Base-by-base conservation (phyloP, 257 asterid species). In the Plantago ovata region DNA sequence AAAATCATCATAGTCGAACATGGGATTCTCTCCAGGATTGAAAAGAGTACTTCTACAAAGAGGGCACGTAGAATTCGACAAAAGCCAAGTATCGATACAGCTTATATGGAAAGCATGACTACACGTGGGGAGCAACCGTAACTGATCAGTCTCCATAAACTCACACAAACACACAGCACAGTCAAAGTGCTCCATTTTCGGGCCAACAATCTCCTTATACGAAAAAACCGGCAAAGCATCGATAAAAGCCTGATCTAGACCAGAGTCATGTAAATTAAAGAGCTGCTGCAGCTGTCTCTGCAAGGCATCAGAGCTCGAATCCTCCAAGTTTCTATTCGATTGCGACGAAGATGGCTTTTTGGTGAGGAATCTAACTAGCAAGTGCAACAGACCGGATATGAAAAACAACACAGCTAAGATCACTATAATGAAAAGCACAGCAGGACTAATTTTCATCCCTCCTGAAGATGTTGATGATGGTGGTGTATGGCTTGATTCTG, bases 21-120 rank as follows among this genome's bases (percentile, higher is more conserved):
- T 65, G 3, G 98, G 96, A 64, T 92, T 85, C 62, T 92, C 96
- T 4, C 89, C 95, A 0, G 96, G 95, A 53, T 80, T 84, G 72
- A 77, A 92, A 53, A 92, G 94, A 9, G 89, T 62, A 43, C 78
- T 42, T 14, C 68, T 44, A 53, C 68, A 63, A 11, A 63, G 44
- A 13, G 68, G 68, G 13, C 68, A 63, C 12, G 68, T 41, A 1
- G 68, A 63, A 41, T 63, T 53, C 10, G 68, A 63, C 54, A 63
- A 20, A 12, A 63, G 68, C 68, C 68, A 63, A 18, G 68, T 63
- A 56, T 63, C 68, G 11, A 63, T 63, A 21, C 68, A 63, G 43
- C 36, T 28, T 10, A 63, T 63, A 18, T 63, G 68, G 23, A 63
- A 63, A 42, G 68, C 68, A 41, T 63, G 68, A 53, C 68, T 53